Evolutionary conservation across 2,329 filamentous ascomycete genomes (phyloP).

Genomic region (Fusarium nygamai): DNA sequence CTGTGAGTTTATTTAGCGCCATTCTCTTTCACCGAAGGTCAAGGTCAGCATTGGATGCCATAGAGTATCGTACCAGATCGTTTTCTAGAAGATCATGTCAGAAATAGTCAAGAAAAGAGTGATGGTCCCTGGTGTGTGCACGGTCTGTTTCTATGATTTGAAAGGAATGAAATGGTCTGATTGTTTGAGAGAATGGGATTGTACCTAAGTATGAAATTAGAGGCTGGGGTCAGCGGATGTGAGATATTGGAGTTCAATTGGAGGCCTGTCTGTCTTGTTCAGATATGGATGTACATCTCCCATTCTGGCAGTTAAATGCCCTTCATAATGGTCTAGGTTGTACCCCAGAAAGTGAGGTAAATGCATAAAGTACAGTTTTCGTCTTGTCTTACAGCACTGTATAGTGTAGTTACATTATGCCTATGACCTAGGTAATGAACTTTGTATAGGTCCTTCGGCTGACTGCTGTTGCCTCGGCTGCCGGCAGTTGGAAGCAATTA

Average conservation of each 20-base stretch:
- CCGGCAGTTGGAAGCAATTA: background rate
- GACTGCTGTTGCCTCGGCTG: background rate
- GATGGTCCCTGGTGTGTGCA: background rate
- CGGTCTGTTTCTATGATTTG: background rate
- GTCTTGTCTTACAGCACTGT: background rate
- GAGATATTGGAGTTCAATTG: background rate
- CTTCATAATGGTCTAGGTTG: background rate
- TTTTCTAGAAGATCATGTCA: background rate
- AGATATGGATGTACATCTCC: background rate
- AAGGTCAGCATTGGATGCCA: background rate
- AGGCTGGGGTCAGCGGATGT: constrained; percentile 16
- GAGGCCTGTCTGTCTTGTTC: constrained; percentile 7
- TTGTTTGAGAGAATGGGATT: background rate
- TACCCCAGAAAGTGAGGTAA: background rate
- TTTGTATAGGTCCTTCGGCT: background rate
- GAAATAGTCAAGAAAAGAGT: background rate
- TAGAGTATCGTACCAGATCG: constrained; percentile 11
- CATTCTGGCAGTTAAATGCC: background rate
- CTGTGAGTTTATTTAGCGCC: constrained; percentile 18
- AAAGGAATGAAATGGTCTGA: constrained; percentile 3
- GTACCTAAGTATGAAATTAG: background rate
- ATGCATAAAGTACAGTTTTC: background rate
- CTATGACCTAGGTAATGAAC: background rate
- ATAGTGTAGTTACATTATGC: background rate
- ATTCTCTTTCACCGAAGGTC: constrained; percentile 1